phyloP scores from a whole-genome alignment of 352 stramenopile genomes.

The Globisporangium alternatum region DNA sequence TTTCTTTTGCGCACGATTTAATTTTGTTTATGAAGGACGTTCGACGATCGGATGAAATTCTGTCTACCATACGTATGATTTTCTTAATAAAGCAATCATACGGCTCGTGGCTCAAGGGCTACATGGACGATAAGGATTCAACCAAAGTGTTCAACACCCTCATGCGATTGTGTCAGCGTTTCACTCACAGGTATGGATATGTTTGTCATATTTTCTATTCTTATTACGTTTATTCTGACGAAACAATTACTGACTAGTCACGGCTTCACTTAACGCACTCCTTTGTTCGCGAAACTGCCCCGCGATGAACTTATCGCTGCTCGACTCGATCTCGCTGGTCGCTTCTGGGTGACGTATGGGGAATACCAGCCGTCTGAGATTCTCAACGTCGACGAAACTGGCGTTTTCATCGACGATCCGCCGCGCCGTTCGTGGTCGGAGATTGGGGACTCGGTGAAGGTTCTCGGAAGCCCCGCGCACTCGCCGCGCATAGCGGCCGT shows the following conservation, averaged over 20 bases:
- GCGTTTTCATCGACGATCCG: slow-evolving; percentile 19
- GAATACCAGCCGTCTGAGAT: neutral
- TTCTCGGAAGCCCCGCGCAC: slow-evolving; percentile 15
- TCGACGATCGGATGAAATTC: neutral
- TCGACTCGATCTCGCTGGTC: neutral
- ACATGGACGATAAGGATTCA: neutral
- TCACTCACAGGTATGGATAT: neutral
- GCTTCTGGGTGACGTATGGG: neutral
- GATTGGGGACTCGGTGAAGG: slow-evolving; percentile 14
- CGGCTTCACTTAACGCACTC: too few relatives aligned
- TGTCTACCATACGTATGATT: neutral
- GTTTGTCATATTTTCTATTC: too few relatives aligned
- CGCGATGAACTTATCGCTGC: too few relatives aligned
- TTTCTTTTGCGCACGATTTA: neutral
- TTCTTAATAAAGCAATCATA: neutral
- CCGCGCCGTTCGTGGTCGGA: slow-evolving; percentile 10
- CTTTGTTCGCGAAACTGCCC: too few relatives aligned
- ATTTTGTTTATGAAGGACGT: neutral
- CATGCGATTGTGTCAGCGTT: neutral
- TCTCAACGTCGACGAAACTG: slow-evolving; percentile 19
- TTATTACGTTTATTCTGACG: too few relatives aligned
- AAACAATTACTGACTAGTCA: too few relatives aligned
- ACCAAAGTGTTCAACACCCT: neutral
- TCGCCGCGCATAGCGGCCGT: slow-evolving; percentile 18
- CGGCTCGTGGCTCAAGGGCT: neutral